A percentile compares a stretch with the other conserved stretches of the same genome.
phyloP scores from a whole-genome alignment of 2,329 filamentous ascomycete genomes.

The Fusarium pininemorale region DNA sequence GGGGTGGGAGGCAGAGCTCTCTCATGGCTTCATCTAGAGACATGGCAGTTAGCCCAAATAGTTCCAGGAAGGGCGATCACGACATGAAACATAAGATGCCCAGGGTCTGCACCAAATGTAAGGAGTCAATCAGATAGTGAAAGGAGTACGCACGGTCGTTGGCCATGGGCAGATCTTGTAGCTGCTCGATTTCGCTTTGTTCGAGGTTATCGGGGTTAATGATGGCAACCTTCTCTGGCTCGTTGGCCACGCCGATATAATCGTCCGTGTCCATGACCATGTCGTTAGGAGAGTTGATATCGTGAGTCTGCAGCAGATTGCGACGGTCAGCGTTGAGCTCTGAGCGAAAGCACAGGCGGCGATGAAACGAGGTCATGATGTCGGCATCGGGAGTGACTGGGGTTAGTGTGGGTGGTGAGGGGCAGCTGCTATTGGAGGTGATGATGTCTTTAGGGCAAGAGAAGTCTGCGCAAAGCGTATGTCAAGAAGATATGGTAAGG shows the following conservation, averaged over 20 bases:
- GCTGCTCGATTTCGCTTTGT: slow-evolving; percentile 55
- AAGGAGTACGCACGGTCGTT: slow-evolving; percentile 60
- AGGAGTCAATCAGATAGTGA: background rate
- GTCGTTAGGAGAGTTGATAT: slow-evolving; percentile 64
- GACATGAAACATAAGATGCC: background rate
- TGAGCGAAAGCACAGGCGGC: slow-evolving; percentile 30
- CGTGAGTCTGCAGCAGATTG: slow-evolving; percentile 56
- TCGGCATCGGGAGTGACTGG: slow-evolving; percentile 33
- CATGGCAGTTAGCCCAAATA: slow-evolving; percentile 33
- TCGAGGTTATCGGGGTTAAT: slow-evolving; percentile 64
- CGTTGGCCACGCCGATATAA: slow-evolving; percentile 60
- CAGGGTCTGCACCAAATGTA: background rate
- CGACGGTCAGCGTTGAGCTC: slow-evolving; percentile 40
- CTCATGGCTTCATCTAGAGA: slow-evolving; percentile 82
- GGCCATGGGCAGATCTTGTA: slow-evolving; percentile 59
- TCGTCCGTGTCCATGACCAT: slow-evolving; percentile 66
- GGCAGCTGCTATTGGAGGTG: slow-evolving; percentile 27
- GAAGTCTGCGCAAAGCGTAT: slow-evolving; percentile 18
- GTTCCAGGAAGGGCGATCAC: background rate
- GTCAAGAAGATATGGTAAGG: background rate
- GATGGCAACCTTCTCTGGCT: slow-evolving; percentile 62
- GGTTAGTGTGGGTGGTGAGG: slow-evolving; percentile 28
- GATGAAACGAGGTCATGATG: slow-evolving; percentile 33
- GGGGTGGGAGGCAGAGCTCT: slow-evolving; percentile 76
- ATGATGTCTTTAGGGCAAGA: slow-evolving; percentile 19